A percentile compares a stretch with the other conserved stretches of the same genome.
phyloP scores from a whole-genome alignment of 352 stramenopile genomes.

The Pythium dissotocum region DNA sequence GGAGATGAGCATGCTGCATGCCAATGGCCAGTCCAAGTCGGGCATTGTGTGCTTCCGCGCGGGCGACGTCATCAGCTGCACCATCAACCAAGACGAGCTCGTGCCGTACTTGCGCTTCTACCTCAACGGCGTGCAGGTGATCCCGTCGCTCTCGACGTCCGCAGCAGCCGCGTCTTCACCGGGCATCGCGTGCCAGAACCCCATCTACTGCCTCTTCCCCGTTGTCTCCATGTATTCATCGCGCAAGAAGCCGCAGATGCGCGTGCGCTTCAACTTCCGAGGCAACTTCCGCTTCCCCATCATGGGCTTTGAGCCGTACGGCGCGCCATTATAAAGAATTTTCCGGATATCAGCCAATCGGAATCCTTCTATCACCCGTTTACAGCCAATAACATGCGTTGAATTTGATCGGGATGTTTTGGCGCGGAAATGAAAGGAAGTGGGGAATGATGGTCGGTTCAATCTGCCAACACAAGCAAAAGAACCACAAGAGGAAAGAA shows the following conservation, averaged over 20 bases:
- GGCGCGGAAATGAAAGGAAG: constrained; percentile 17
- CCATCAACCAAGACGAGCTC: constrained; percentile 71
- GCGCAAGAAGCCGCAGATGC: constrained; percentile 65
- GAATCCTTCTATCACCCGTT: constrained; percentile 14
- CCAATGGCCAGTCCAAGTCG: constrained; percentile 65
- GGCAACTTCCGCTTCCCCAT: constrained; percentile 70
- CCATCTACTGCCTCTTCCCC: constrained; percentile 59
- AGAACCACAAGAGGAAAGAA: background rate
- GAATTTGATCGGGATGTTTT: constrained; percentile 9
- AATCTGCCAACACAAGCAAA: constrained; percentile 2
- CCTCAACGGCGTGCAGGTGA: constrained; percentile 67
- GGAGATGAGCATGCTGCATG: constrained; percentile 75
- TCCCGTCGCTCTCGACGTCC: constrained; percentile 35
- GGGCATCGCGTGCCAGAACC: constrained; percentile 55
- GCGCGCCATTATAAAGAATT: constrained; percentile 40
- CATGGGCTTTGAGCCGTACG: constrained; percentile 69
- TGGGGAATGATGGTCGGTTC: constrained; percentile 27
- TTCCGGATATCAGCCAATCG: constrained; percentile 25
- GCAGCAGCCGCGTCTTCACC: constrained; percentile 1
- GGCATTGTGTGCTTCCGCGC: constrained; percentile 64
- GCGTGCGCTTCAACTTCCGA: constrained; percentile 79
- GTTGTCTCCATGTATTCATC: constrained; percentile 81
- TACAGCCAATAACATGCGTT: constrained; percentile 22
- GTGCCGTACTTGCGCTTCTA: constrained; percentile 74
- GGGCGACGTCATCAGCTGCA: constrained; percentile 72